A percentile compares a stretch with the other conserved stretches of the same genome.
Evolutionary conservation across 1,284 basidiomycete species (phyloP).

Genomic region (Tetrapyrgos nigripes): DNA sequence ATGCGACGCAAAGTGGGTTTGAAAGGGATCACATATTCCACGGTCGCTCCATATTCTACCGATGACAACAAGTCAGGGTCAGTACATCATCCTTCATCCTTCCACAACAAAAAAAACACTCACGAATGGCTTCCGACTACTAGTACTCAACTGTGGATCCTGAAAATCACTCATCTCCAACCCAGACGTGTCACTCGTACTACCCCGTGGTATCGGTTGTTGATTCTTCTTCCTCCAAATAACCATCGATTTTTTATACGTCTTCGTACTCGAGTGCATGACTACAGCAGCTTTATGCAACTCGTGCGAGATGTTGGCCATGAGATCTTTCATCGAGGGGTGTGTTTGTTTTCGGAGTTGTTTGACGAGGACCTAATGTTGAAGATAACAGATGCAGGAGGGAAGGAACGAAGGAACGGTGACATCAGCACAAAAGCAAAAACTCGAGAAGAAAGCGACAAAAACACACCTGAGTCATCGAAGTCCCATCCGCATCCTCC

Average conservation of each 20-base stretch:
- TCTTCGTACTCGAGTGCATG: slow-evolving; percentile 13
- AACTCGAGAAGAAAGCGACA: not conserved
- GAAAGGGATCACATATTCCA: not conserved
- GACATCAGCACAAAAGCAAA: slow-evolving; percentile 16
- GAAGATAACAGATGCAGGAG: not conserved
- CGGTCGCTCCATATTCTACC: slow-evolving; percentile 3
- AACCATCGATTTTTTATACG: slow-evolving; percentile 10
- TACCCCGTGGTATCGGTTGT: not conserved
- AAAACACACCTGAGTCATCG: slow-evolving; percentile 33
- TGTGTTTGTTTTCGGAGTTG: slow-evolving; percentile 21
- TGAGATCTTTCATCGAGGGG: slow-evolving; percentile 26
- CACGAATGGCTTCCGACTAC: slow-evolving; percentile 13
- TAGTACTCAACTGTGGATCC: slow-evolving; percentile 20
- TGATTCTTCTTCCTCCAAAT: not conserved
- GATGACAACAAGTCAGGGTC: not conserved
- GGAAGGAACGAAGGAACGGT: slow-evolving; percentile 11
- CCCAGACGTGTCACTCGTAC: slow-evolving; percentile 8
- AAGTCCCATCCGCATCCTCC: slow-evolving; percentile 35
- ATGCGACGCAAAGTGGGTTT: too few relatives aligned
- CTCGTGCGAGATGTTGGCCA: slow-evolving; percentile 15
- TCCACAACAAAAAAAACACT: not conserved
- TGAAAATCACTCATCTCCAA: slow-evolving; percentile 21
- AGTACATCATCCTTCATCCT: too few relatives aligned
- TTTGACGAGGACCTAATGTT: not conserved
- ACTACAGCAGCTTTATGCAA: slow-evolving; percentile 10